These are phyloP conservation scores for Xylaria sp. DNA, from an alignment of 2,329 filamentous ascomycete genomes.

Conservation along the genomic window DNA sequence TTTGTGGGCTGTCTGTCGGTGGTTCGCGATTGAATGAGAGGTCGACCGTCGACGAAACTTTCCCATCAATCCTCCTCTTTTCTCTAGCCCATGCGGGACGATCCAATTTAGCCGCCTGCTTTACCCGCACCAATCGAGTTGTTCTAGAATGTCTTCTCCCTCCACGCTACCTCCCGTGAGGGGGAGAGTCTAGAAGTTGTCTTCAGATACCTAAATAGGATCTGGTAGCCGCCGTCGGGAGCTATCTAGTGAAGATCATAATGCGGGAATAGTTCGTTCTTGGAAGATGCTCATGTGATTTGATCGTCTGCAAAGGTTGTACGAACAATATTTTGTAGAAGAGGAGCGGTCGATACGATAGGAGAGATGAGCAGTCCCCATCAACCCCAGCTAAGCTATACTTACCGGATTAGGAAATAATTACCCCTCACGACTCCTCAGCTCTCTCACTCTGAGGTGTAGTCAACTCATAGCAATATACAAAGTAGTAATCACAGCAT, in stretches of 20 bases:
- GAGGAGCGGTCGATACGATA: neutral
- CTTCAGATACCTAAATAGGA: neutral
- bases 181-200: constrained; percentile 2
- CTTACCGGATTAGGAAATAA: constrained; percentile 27
- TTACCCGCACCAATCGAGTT: constrained; percentile 37
- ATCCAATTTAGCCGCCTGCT: constrained; percentile 32
- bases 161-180: neutral
- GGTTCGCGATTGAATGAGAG: constrained; percentile 12
- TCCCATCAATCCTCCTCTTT: neutral
- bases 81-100: constrained; percentile 26
- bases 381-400: neutral
- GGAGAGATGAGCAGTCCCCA: neutral
- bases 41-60: neutral
- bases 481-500: neutral
- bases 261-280: neutral
- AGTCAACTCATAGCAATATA: neutral
- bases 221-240: neutral
- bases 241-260: constrained; percentile 1
- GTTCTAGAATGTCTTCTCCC: constrained; percentile 9
- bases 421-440: constrained; percentile 13
- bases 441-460: neutral
- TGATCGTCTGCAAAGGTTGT: neutral
- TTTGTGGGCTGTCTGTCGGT: neutral
- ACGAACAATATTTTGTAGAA: neutral
- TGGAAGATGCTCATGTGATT: neutral